Evolutionary conservation across 225 moss, liverwort and hornwort genomes (phyloP).

Genomic region (Anthoceros angustus): DNA sequence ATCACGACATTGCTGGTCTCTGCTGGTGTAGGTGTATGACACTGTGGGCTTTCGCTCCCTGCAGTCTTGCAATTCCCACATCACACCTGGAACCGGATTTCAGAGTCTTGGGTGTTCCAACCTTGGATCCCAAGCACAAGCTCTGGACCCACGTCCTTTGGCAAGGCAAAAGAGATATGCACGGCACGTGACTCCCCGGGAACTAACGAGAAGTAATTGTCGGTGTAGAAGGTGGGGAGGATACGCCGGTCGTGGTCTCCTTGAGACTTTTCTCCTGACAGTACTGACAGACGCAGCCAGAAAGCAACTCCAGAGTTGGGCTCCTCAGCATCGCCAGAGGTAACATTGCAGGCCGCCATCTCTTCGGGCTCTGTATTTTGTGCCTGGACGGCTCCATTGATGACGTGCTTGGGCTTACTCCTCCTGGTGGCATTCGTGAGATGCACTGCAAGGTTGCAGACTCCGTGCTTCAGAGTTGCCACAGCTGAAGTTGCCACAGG

Average conservation of each 20-base stretch:
- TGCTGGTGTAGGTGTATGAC: not conserved
- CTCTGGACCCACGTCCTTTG: slow-evolving; percentile 21
- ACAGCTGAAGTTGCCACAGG: slow-evolving; percentile 21
- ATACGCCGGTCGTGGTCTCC: slow-evolving; percentile 36
- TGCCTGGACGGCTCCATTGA: not conserved
- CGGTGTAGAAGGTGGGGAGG: slow-evolving; percentile 67
- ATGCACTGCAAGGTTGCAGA: slow-evolving; percentile 16
- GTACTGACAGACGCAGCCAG: slow-evolving; percentile 56
- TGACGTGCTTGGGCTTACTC: not conserved
- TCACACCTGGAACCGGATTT: no score
- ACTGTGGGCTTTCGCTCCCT: no score
- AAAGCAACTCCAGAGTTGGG: slow-evolving; percentile 34
- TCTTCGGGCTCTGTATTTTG: no score
- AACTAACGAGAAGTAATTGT: slow-evolving; percentile 72
- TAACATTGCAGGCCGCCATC: no score
- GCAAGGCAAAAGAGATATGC: slow-evolving; percentile 41
- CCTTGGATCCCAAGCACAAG: slow-evolving; percentile 59
- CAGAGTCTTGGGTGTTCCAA: slow-evolving; percentile 53
- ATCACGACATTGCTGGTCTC: not conserved
- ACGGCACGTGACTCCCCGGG: slow-evolving; percentile 41
- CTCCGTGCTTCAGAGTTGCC: slow-evolving; percentile 10
- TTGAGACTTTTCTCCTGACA: slow-evolving; percentile 12
- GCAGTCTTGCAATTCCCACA: no score
- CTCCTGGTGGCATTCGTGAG: slow-evolving; percentile 29
- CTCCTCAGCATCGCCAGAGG: not conserved